Base-by-base conservation (phyloP, 305 asterid genomes). In the Fraxinus greggii region DNA sequence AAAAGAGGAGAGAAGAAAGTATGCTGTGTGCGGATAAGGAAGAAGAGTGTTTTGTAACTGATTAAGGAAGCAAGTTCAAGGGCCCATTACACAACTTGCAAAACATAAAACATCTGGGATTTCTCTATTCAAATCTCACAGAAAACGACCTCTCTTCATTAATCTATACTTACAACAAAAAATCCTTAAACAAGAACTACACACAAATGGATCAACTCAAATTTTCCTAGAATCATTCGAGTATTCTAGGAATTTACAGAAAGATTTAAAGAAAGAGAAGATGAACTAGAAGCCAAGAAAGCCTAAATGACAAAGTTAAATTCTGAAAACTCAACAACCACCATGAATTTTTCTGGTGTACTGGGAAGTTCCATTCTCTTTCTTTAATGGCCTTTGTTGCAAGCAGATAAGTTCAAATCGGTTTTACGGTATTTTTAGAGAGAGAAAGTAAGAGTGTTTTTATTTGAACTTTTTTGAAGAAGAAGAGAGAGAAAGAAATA, bases 101-200 rank as follows among this genome's bases (percentile, higher is more conserved):
- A 84, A 88, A 92, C 98, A 92, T 83, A 90, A 85, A 90, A 72
- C 87, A 90, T 93, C 91, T 90, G 93, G 75, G 70, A 9, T 61
- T 81, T 72, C 56, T n/a, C 24, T 23, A 23, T 19, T 56, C 79
- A 69, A 76, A 83, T 79, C 76, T 84, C 72, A 76, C 76, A 78
- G 87, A 89, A 86, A 89, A 82, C 83, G 89, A 87, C 88, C 63
- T 28, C 75, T 72, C 32, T 21, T 19, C 8, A 1, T 56, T 79
- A 59, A 26, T 63, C 23, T 61, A 65, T 33, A 40, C 76, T 36
- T 29, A 29, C 54, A 19, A 23, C 12, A 1, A 42, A 67, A 28
- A 65, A 65, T 65, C 33, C 35, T 13, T 67, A 13, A 10, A 28
- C 36, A 67, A 65, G 33, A 13, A 63, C 17, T 10, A 10, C 7